Evolutionary conservation across 345 rosid genomes (phyloP), one percentile per base, ranked within the genome.

Genomic region (Stellera chamaejasme): DNA sequence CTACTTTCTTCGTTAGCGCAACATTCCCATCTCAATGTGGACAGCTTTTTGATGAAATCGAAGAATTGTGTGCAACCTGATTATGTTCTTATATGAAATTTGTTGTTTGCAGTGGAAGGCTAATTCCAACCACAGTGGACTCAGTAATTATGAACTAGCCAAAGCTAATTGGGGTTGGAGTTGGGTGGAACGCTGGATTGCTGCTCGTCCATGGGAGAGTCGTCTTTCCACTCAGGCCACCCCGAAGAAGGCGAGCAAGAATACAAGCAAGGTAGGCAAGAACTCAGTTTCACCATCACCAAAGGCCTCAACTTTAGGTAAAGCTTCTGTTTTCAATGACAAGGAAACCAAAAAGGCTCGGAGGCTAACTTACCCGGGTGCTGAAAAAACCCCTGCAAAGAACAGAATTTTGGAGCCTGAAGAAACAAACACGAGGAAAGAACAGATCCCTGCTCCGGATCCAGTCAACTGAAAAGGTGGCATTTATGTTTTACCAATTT

Each of bases 101-200:
- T 19, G 50, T 72, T 48, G 52, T 64, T 43, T 60, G 55, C 79
- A 89, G 97, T 89, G 97, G 97, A 84, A 86, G 67, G 94, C 91
- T 5, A 79, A 77, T 75, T 80, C 84, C 1, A 74, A 71, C 54
- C 71, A 69, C 59, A 78, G 62, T 19, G 81, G 85, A 55, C 60
- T 70, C 13, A 70, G 76, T 26, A 58, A 72, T 53, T 77, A 75
- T 61, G 96, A 78, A 54, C 66, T 87, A 9, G 80, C 91, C 14
- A 93, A 84, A 75, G 79, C 81, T 0, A 84, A 82, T 43, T 93
- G 97, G 96, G 94, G 91, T 54, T 93, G 99, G 99, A 89, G 99
- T 73, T 93, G 99, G 96, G 84, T 65, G 77, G 97, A 93, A 48
- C 83, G 90, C 27, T 93, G 99, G 99, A 76, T 93, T 46, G 78